phyloP scores from a whole-genome alignment of 2,329 filamentous ascomycete species.

The Ophiostoma tasmaniense region DNA sequence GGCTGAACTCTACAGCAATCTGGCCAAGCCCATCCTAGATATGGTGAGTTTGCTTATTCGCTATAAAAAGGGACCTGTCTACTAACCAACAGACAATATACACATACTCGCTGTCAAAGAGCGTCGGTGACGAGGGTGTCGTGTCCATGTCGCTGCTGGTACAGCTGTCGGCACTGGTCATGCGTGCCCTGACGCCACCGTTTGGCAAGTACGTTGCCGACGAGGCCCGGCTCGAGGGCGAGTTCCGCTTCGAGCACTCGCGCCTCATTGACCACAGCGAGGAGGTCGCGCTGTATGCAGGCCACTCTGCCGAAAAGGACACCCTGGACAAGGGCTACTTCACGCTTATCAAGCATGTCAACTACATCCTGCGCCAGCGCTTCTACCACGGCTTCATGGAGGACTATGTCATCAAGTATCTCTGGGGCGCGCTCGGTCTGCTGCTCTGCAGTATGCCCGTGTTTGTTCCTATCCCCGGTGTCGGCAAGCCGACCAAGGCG shows the following conservation, averaged over 20 bases:
- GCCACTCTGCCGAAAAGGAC: slow-evolving; percentile 91
- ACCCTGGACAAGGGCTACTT: slow-evolving; percentile 97
- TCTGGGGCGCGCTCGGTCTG: slow-evolving; percentile 91
- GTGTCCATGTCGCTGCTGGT: slow-evolving; percentile 93
- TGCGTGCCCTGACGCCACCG: slow-evolving; percentile 88
- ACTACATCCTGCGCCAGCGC: slow-evolving; percentile 79
- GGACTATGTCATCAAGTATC: slow-evolving; percentile 98
- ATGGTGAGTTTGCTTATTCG: slow-evolving; percentile 48
- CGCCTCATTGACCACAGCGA: slow-evolving; percentile 93
- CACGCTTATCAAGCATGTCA: slow-evolving; percentile 97
- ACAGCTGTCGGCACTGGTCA: slow-evolving; percentile 82
- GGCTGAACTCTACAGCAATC: slow-evolving; percentile 89
- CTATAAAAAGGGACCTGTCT: background rate
- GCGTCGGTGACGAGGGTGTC: slow-evolving; percentile 90
- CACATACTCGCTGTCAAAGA: slow-evolving; percentile 86
- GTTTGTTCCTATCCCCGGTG: slow-evolving; percentile 83
- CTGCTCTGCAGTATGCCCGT: slow-evolving; percentile 90
- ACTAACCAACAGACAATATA: slow-evolving; percentile 55
- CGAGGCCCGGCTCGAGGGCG: slow-evolving; percentile 86
- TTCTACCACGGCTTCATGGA: slow-evolving; percentile 99
- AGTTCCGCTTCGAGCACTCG: slow-evolving; percentile 93
- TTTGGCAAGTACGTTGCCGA: slow-evolving; percentile 98
- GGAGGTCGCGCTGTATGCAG: slow-evolving; percentile 84
- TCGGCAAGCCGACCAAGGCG: slow-evolving; percentile 34
- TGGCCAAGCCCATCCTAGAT: slow-evolving; percentile 89